Percentiles rank a stretch among this genome's conserved stretches.
Conservation (phyloP, 2,329 filamentous ascomycete genomes). For the Ophiostoma australiae region DNA sequence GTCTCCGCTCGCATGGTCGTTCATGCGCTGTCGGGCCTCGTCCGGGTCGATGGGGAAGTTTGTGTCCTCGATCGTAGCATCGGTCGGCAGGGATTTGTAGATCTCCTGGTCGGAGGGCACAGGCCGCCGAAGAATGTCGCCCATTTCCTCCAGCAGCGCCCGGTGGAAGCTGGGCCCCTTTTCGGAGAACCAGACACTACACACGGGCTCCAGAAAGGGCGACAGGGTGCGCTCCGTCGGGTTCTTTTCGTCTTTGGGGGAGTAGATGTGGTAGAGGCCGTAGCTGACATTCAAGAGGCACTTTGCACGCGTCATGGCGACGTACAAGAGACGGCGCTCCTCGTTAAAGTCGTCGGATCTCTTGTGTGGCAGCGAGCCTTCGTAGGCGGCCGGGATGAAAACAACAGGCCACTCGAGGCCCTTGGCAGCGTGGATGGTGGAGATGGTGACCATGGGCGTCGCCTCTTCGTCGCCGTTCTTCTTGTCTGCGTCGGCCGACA, state of each 20-base stretch:
- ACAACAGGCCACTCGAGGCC: constrained; percentile 95
- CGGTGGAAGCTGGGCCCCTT: constrained; percentile 67
- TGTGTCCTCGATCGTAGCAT: constrained; percentile 61
- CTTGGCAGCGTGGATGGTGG: constrained; percentile 93
- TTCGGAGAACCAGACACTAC: constrained; percentile 45
- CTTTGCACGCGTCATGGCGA: constrained; percentile 93
- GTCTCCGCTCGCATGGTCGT: constrained; percentile 22
- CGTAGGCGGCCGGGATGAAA: constrained; percentile 84
- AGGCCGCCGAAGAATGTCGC: constrained; percentile 62
- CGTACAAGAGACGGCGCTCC: constrained; percentile 83
- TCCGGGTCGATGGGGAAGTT: constrained; percentile 60
- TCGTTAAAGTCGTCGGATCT: constrained; percentile 81
- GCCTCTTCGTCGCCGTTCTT: constrained; percentile 45
- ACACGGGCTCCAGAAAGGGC: constrained; percentile 61
- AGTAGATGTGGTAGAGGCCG: constrained; percentile 61
- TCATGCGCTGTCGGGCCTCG: constrained; percentile 19
- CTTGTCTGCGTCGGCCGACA: constrained; percentile 74
- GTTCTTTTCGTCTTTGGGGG: not conserved
- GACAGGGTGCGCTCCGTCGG: constrained; percentile 50
- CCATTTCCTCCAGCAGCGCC: constrained; percentile 58
- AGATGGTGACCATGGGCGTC: constrained; percentile 63
- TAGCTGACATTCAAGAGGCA: constrained; percentile 80
- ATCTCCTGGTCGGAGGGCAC: constrained; percentile 55
- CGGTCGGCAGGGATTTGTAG: constrained; percentile 46
- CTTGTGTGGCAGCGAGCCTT: constrained; percentile 85